Conservation (phyloP, 1,284 basidiomycete species). For the Ustanciosporium gigantosporum region DNA sequence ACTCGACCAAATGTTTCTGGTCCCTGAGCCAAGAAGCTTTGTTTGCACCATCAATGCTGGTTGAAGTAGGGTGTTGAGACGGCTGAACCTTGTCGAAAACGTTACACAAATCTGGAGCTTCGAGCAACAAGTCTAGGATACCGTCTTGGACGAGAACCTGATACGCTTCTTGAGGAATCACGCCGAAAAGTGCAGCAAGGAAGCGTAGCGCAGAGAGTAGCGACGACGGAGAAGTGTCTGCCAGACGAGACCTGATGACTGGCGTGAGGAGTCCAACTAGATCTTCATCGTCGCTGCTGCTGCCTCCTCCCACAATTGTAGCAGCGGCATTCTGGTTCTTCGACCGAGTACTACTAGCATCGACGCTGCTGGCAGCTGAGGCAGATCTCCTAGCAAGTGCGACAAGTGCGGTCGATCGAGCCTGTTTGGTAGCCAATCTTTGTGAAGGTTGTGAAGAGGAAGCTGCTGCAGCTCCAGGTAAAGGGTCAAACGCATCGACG, state of each 20-base stretch:
- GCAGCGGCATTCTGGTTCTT: too few species aligned
- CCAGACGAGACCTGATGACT: slow-evolving; percentile 21
- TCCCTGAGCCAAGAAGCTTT: not conserved
- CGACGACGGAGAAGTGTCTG: slow-evolving; percentile 27
- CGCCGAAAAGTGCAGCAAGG: slow-evolving; percentile 26
- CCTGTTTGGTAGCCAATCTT: not conserved
- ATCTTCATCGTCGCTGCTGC: slow-evolving; percentile 8
- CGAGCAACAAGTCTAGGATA: slow-evolving; percentile 21
- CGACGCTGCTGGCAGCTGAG: slow-evolving; percentile 1
- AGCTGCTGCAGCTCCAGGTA: not conserved
- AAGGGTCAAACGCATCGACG: slow-evolving; percentile 19
- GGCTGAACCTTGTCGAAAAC: too few species aligned
- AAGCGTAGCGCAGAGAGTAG: slow-evolving; percentile 28
- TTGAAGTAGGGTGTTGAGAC: not conserved
- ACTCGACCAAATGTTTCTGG: slow-evolving; percentile 11
- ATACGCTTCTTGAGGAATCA: slow-evolving; percentile 19
- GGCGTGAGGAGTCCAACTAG: slow-evolving; percentile 21
- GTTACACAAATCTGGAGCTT: slow-evolving; percentile 23
- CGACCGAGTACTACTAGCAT: too few species aligned
- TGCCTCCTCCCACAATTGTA: not conserved
- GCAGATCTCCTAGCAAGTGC: not conserved
- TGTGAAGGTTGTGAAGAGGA: not conserved
- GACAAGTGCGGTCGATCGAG: not conserved
- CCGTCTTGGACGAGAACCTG: slow-evolving; percentile 18
- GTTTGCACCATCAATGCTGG: not conserved